phyloP scores from a whole-genome alignment of 2,329 filamentous ascomycete species.

The Neurospora sp. region DNA sequence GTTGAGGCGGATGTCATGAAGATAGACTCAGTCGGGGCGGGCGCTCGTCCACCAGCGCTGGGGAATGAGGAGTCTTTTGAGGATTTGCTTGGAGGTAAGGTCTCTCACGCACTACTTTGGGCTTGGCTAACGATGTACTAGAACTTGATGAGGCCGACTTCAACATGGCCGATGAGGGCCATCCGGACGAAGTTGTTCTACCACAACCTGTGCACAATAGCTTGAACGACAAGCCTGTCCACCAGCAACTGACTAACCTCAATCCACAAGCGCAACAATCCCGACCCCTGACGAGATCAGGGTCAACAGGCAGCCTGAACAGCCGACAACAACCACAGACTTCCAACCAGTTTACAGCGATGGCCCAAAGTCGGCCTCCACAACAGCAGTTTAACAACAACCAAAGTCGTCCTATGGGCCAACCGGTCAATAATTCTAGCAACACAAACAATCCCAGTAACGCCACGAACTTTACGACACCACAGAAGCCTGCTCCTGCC shows the following conservation, averaged over 20 bases:
- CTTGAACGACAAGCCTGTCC: constrained; percentile 22
- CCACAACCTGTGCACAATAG: constrained; percentile 26
- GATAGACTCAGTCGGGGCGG: not conserved
- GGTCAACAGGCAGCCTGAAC: constrained; percentile 21
- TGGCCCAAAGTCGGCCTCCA: constrained; percentile 10
- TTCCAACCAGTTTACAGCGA: constrained; percentile 15
- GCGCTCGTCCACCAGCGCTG: constrained; percentile 3
- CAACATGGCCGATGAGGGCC: constrained; percentile 55
- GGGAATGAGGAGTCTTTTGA: constrained; percentile 35
- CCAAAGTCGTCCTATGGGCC: constrained; percentile 3
- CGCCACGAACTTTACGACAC: constrained; percentile 4
- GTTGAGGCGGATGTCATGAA: constrained; percentile 10
- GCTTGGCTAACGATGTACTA: constrained; percentile 19
- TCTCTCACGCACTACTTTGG: constrained; percentile 10
- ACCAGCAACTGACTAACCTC: constrained; percentile 19
- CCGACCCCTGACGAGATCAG: constrained; percentile 22
- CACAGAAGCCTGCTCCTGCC: constrained; percentile 17
- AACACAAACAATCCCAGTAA: constrained; percentile 5
- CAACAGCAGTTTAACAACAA: constrained; percentile 17
- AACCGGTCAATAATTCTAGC: constrained; percentile 1
- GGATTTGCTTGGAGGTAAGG: constrained; percentile 38
- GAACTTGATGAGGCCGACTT: constrained; percentile 73
- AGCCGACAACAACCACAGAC: constrained; percentile 19
- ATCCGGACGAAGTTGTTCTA: constrained; percentile 67
- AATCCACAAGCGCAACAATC: constrained; percentile 23